These are phyloP conservation scores for Hypoxylon sp. DNA, from an alignment of 2,329 filamentous ascomycete genomes.

Conservation along the genomic window DNA sequence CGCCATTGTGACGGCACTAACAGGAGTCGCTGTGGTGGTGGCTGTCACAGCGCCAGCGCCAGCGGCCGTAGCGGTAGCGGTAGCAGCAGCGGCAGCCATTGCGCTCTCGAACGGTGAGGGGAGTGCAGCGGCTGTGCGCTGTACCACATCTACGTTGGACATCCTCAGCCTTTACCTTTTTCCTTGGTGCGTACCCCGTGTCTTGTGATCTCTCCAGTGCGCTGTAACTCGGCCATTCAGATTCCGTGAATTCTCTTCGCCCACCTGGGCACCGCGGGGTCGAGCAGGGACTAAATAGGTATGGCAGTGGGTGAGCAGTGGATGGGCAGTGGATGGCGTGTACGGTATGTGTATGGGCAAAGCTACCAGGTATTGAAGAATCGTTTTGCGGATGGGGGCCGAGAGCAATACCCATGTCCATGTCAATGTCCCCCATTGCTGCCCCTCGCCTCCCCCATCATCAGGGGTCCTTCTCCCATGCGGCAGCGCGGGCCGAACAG, in stretches of 20 bases:
- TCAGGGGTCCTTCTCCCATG: slow-evolving; percentile 46
- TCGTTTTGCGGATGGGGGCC: slow-evolving; percentile 16
- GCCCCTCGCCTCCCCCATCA: slow-evolving; percentile 27
- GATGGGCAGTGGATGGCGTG: too few species aligned
- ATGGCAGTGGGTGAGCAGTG: slow-evolving; percentile 8
- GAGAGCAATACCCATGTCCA: slow-evolving; percentile 15
- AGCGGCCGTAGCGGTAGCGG: slow-evolving; percentile 26
- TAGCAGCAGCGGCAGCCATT: slow-evolving; percentile 50
- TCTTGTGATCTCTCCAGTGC: slow-evolving; percentile 52
- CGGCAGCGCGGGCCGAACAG: slow-evolving; percentile 55
- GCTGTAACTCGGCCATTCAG: slow-evolving; percentile 55
- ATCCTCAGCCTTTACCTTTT: slow-evolving; percentile 50
- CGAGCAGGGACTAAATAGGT: slow-evolving; percentile 49
- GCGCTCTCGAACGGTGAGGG: slow-evolving; percentile 51
- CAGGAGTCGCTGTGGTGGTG: slow-evolving; percentile 33
- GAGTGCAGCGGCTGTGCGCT: slow-evolving; percentile 53
- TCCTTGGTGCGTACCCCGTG: slow-evolving; percentile 48
- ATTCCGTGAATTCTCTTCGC: slow-evolving; percentile 51
- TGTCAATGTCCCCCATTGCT: slow-evolving; percentile 17
- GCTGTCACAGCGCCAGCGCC: slow-evolving; percentile 35
- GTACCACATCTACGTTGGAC: slow-evolving; percentile 56
- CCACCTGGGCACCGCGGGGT: slow-evolving; percentile 53
- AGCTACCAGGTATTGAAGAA: slow-evolving; percentile 23
- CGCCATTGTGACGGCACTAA: slow-evolving; percentile 35
- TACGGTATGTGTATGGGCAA: slow-evolving; percentile 9